Conservation (phyloP, 2,329 filamentous ascomycete genomes). For the Delphinella strobiligena region DNA sequence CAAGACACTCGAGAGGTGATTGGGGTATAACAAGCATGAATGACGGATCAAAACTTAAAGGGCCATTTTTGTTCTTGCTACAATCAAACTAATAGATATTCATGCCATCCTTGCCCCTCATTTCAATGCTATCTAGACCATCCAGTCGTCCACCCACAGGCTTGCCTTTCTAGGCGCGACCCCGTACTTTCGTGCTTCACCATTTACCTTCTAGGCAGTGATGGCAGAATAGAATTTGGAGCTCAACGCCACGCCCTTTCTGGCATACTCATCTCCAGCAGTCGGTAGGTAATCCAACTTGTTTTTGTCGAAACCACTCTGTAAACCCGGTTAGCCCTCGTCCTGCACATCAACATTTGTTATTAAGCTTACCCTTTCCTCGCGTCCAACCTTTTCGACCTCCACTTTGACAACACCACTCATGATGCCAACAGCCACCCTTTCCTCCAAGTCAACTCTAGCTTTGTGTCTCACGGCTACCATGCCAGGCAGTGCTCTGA, state of each 20-base stretch:
- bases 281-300: constrained; percentile 7
- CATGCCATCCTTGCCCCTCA: too few species aligned
- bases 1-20: too few species aligned
- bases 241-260: constrained; percentile 8
- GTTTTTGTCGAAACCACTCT: too few species aligned
- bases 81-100: too few species aligned
- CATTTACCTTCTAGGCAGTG: constrained; percentile 3
- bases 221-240: constrained; percentile 6
- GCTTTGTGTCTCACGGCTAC: constrained; percentile 3
- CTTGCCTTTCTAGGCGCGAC: background rate
- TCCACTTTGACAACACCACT: constrained; percentile 9
- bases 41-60: too few species aligned
- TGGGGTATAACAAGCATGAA: too few species aligned
- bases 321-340: too few species aligned
- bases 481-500: constrained; percentile 6
- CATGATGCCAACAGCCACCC: constrained; percentile 12
- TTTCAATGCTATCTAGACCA: too few species aligned
- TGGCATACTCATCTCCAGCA: constrained; percentile 9
- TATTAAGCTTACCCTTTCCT: constrained; percentile 3
- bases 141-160: background rate
- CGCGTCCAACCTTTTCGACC: constrained; percentile 6
- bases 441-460: constrained; percentile 9
- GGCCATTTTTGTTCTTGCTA: too few species aligned
- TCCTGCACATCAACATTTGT: too few species aligned
- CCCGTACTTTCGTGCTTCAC: too few species aligned